Conservation (phyloP, 192 early-diverging fungal species). For the Umbelopsis ramanniana region DNA sequence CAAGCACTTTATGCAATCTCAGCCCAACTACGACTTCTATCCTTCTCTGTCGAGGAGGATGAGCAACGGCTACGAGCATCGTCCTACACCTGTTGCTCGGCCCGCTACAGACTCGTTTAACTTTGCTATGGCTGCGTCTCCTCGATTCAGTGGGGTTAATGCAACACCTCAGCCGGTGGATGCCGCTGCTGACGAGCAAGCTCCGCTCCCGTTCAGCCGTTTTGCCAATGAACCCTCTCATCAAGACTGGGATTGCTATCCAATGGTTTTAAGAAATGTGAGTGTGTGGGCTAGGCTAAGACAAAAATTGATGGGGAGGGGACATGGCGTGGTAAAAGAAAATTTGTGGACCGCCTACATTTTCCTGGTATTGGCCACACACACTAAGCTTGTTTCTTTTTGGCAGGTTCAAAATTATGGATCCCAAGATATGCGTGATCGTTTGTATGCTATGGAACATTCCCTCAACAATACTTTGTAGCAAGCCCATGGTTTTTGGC, state of each 20-base stretch:
- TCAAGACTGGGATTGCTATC: slow-evolving; percentile 33
- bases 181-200: not conserved
- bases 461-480: slow-evolving; percentile 2
- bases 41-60: slow-evolving; percentile 32
- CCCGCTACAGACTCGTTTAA: not conserved
- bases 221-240: slow-evolving; percentile 9
- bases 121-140: not conserved
- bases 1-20: slow-evolving; percentile 28
- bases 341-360: too few relatives aligned
- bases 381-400: not conserved
- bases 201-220: not conserved
- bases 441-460: slow-evolving; percentile 36
- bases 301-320: too few relatives aligned
- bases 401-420: slow-evolving; percentile 39
- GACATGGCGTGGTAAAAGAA: too few relatives aligned
- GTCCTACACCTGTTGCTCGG: slow-evolving; percentile 1
- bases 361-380: too few relatives aligned
- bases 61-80: slow-evolving; percentile 31
- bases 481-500: not conserved
- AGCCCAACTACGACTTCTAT: slow-evolving; percentile 38
- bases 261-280: slow-evolving; percentile 33
- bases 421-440: slow-evolving; percentile 38
- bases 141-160: not conserved
- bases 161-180: not conserved
- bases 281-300: not conserved